Conservation (phyloP, 2,329 filamentous ascomycete genomes). For the Didymella segeticola region DNA sequence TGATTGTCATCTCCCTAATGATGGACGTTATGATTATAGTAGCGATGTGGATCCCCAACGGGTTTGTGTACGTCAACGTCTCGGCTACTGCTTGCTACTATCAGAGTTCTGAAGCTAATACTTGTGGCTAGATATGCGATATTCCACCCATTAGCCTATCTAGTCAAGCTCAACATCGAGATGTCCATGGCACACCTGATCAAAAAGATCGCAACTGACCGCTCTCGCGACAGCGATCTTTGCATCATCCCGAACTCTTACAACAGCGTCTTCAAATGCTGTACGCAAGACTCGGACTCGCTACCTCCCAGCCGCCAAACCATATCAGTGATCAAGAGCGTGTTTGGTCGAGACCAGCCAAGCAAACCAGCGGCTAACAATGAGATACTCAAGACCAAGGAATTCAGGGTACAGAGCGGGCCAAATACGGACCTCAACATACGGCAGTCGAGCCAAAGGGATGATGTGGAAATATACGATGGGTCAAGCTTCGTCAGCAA, state of each 20-base stretch:
- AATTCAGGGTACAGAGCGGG: constrained; percentile 17
- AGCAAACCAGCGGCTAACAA: neutral
- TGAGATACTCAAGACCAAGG: constrained; percentile 11
- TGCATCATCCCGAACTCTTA: constrained; percentile 3
- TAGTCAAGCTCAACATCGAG: constrained; percentile 54
- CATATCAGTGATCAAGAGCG: constrained; percentile 13
- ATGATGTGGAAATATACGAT: constrained; percentile 3
- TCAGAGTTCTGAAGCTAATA: neutral
- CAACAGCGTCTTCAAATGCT: constrained; percentile 3
- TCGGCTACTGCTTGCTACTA: neutral
- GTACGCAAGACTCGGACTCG: neutral
- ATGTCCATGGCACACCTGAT: constrained; percentile 51
- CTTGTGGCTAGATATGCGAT: constrained; percentile 50
- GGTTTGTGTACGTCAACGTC: constrained; percentile 43
- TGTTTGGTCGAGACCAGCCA: constrained; percentile 11
- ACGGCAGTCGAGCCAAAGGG: neutral
- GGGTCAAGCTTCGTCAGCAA: constrained; percentile 4
- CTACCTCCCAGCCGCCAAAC: constrained; percentile 8
- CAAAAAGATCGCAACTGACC: constrained; percentile 29
- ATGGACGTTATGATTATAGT: constrained; percentile 50
- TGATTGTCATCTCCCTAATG: constrained; percentile 34
- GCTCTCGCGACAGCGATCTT: constrained; percentile 4
- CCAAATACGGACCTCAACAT: neutral
- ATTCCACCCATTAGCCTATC: constrained; percentile 56
- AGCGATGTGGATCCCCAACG: constrained; percentile 52